phyloP scores from a whole-genome alignment of 23 red algal genomes.

The Gracilaria vermiculophylla region DNA sequence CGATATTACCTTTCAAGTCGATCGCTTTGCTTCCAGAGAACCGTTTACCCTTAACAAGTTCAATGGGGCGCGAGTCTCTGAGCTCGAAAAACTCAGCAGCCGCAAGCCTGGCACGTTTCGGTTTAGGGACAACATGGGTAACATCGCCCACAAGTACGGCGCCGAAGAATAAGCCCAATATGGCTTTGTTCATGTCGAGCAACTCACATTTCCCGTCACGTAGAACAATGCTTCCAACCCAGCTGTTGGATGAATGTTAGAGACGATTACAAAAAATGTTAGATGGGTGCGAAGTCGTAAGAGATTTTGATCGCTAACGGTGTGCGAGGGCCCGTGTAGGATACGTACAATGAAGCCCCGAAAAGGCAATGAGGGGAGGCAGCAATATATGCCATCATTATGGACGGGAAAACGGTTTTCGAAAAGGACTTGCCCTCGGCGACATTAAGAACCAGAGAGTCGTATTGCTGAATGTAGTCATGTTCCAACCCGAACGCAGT shows the following conservation, averaged over 20 bases:
- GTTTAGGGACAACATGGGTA: constrained; percentile 52
- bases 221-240: constrained; percentile 45
- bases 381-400: constrained; percentile 17
- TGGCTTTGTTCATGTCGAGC: constrained; percentile 17
- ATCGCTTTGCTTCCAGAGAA: not conserved
- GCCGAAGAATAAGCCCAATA: constrained; percentile 35
- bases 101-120: constrained; percentile 54
- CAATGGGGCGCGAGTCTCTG: constrained; percentile 44
- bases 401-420: constrained; percentile 1
- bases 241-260: constrained; percentile 30
- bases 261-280: too few species aligned
- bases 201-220: constrained; percentile 28
- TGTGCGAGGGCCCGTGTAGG: not conserved
- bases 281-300: too few species aligned
- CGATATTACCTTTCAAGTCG: constrained; percentile 49
- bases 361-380: not conserved
- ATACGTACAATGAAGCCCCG: constrained; percentile 23
- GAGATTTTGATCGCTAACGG: too few species aligned
- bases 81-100: constrained; percentile 66
- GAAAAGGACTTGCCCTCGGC: not conserved
- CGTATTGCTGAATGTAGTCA: constrained; percentile 44
- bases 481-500: constrained; percentile 49
- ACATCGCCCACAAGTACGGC: constrained; percentile 23
- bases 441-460: not conserved
- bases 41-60: not conserved